Evolutionary conservation across 2,329 filamentous ascomycete species (phyloP), one percentile per base, ranked within the genome.

Genomic region (Cladophialophora yegresii): DNA sequence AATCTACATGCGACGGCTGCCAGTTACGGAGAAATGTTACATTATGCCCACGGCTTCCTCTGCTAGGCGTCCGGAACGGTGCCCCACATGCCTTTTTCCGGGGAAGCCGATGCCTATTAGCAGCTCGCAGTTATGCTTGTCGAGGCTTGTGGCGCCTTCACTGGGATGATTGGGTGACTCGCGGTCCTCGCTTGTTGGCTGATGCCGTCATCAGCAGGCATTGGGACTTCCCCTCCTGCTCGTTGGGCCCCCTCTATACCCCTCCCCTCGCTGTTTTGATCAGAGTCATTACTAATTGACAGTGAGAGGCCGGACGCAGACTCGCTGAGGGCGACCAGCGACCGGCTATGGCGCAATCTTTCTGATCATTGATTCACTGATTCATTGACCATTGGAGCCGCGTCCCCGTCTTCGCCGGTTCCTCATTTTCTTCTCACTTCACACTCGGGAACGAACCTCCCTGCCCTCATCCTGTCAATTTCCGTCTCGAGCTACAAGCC

Each of bases 381-480:
- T 6, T n/a, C 36, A 43, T 8, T 28, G 26, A 28, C 26, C 2
- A 43, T n/a, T 43, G 36, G 13, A 20, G 36, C 36, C 36, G 36
- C 36, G 16, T 43, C 36, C n/a, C 36, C 36, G 36, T n/a, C 36
- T n/a, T 43, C 36, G 36, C 16, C 8, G 16, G 7, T n/a, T 43
- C 13, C 16, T 43, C n/a, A 43, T 16, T 43, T 43, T 7, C n/a
- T n/a, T 54, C 54, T 23, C 36, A 45, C 43, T 16, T 43, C 6
- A 59, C 36, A 22, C 57, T 59, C 45, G 40, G 36, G 57, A 50
- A n/a, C 45, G 57, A 50, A n/a, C 45, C 45, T 40, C 23, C 26
- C 26, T 28, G 23, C 26, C 45, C 32, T 43, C 50, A 20, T 40
- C 10, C 22, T 40, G 23, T 45, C 26, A 20, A 7, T 43, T n/a